Evolutionary conservation across 1,284 basidiomycete species (phyloP).

Genomic region (Stygiomarasmius scandens): DNA sequence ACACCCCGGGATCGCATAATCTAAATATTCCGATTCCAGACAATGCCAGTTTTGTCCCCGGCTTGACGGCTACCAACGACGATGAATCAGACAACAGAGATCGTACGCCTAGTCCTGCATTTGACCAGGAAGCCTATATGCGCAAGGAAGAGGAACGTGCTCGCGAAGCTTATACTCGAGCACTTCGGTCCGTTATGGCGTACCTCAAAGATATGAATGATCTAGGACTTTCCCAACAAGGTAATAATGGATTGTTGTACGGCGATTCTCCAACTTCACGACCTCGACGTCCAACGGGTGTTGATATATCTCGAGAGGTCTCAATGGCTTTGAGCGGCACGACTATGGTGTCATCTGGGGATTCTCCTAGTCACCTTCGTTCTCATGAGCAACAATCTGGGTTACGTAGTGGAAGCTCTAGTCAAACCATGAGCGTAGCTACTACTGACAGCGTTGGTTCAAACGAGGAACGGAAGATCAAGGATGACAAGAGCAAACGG

Average conservation of each 20-base stretch:
- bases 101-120: constrained; percentile 47
- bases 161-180: constrained; percentile 71
- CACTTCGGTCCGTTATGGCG: constrained; percentile 88
- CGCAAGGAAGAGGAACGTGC: constrained; percentile 71
- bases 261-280: constrained; percentile 48
- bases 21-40: constrained; percentile 62
- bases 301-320: constrained; percentile 55
- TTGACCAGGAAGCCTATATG: constrained; percentile 43
- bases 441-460: constrained; percentile 72
- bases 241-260: constrained; percentile 56
- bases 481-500: constrained; percentile 84
- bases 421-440: constrained; percentile 70
- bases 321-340: constrained; percentile 47
- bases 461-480: constrained; percentile 79
- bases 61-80: constrained; percentile 49
- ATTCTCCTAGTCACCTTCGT: constrained; percentile 57
- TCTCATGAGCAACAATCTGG: constrained; percentile 61
- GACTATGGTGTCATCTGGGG: constrained; percentile 37
- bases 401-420: constrained; percentile 57
- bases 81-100: constrained; percentile 35
- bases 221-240: constrained; percentile 64
- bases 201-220: constrained; percentile 96
- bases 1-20: constrained; percentile 43
- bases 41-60: constrained; percentile 62
- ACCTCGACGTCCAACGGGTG: constrained; percentile 64